These are phyloP conservation scores for Ammopiptanthus mongolicus DNA, from an alignment of 306 rosid species.

Conservation along the genomic window DNA sequence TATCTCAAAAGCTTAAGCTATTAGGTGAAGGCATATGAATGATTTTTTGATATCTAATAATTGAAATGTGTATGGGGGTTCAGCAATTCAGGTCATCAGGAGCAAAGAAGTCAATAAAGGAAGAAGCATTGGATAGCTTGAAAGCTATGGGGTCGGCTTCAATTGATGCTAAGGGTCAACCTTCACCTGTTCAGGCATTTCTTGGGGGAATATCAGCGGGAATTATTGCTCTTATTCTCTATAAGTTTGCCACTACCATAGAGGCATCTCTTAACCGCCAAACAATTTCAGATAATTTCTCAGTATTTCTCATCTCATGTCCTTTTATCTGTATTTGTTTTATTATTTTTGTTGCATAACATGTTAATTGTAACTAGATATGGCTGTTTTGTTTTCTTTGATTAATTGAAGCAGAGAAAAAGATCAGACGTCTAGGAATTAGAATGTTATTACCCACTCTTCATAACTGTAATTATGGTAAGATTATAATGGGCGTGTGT, in stretches of 20 bases:
- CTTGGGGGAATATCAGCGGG: conserved; percentile 87
- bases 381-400: neutral
- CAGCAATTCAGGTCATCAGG: conserved; percentile 91
- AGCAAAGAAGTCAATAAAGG: conserved; percentile 65
- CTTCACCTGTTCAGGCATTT: conserved; percentile 77
- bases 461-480: neutral
- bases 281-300: conserved; percentile 70
- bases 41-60: too few species aligned
- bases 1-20: neutral
- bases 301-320: conserved; percentile 47
- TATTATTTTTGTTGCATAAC: conserved; percentile 5
- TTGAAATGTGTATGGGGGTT: conserved; percentile 32
- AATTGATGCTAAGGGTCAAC: conserved; percentile 48
- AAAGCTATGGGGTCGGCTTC: conserved; percentile 61
- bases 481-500: neutral
- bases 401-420: neutral
- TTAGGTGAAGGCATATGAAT: neutral
- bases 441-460: neutral
- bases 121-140: conserved; percentile 78
- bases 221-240: conserved; percentile 69
- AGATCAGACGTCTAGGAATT: neutral
- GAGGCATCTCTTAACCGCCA: conserved; percentile 82
- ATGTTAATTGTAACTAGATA: neutral
- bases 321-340: neutral
- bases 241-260: conserved; percentile 74